These are phyloP conservation scores for Penicillium vulpinum DNA, from an alignment of 2,329 filamentous ascomycete genomes.

Conservation along the genomic window DNA sequence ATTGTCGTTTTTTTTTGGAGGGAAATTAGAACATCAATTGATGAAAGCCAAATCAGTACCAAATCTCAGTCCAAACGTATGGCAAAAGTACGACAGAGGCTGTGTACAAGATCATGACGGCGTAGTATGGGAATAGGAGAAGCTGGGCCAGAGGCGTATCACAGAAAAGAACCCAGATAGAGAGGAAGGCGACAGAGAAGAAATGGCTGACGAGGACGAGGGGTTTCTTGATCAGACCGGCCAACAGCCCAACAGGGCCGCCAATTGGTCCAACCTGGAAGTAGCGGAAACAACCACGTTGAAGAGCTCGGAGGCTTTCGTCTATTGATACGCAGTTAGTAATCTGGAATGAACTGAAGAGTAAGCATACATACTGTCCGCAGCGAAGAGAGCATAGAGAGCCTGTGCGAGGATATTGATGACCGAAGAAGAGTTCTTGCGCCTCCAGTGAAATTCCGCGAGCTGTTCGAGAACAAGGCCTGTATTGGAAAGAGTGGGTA, in stretches of 20 bases:
- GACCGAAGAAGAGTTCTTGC: constrained; percentile 78
- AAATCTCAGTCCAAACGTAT: constrained; percentile 70
- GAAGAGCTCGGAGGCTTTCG: constrained; percentile 72
- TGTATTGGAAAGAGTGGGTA: constrained; percentile 70
- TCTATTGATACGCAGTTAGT: constrained; percentile 43
- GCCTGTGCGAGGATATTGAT: constrained; percentile 98
- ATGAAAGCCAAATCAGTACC: constrained; percentile 29
- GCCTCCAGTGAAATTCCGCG: constrained; percentile 77
- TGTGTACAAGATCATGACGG: constrained; percentile 72
- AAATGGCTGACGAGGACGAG: constrained; percentile 85
- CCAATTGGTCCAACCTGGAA: constrained; percentile 75
- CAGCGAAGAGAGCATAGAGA: constrained; percentile 87
- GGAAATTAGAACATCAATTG: neutral
- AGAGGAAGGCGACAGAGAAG: constrained; percentile 86
- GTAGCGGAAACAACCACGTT: constrained; percentile 89
- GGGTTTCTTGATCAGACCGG: constrained; percentile 76
- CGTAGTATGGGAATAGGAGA: constrained; percentile 66
- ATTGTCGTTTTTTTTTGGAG: neutral
- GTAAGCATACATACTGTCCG: constrained; percentile 55
- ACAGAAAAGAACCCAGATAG: constrained; percentile 69
- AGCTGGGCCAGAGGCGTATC: constrained; percentile 55
- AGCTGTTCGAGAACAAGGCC: constrained; percentile 67
- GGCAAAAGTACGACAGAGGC: constrained; percentile 81
- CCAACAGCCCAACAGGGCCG: constrained; percentile 78
- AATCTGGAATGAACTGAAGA: neutral